phyloP scores from a whole-genome alignment of 2,329 filamentous ascomycete genomes.

The Mollisia scopiformis region DNA sequence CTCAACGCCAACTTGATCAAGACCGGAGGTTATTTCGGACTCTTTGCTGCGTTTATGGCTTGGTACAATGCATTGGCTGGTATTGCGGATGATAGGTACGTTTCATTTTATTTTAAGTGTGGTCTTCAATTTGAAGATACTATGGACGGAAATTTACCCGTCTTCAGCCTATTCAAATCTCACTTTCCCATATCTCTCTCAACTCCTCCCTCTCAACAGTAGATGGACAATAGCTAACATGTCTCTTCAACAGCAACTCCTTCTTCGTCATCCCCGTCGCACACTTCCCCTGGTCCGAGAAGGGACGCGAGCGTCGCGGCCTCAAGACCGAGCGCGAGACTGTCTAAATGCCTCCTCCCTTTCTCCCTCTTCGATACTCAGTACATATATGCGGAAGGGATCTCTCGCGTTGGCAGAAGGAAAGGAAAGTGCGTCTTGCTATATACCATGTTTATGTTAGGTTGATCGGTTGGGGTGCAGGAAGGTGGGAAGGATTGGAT shows the following conservation, averaged over 20 bases:
- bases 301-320: constrained; percentile 62
- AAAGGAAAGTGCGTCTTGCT: not conserved
- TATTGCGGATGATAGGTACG: constrained; percentile 72
- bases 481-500: not conserved
- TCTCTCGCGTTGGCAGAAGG: not conserved
- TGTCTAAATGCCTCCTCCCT: constrained; percentile 27
- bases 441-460: constrained; percentile 1
- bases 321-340: constrained; percentile 49
- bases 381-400: not conserved
- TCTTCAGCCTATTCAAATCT: not conserved
- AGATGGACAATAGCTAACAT: constrained; percentile 1
- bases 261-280: constrained; percentile 93
- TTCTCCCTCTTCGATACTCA: not conserved
- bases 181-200: not conserved
- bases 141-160: constrained; percentile 4
- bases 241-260: constrained; percentile 59
- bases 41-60: constrained; percentile 77
- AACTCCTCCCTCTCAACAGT: not conserved
- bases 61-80: constrained; percentile 89
- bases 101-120: not conserved
- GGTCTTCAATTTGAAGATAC: not conserved
- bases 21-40: constrained; percentile 78
- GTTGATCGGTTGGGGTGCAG: not conserved
- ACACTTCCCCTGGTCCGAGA: constrained; percentile 93
- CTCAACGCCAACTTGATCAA: constrained; percentile 59